Evolutionary conservation across 2,329 filamentous ascomycete species (phyloP).

Genomic region (Claviceps paspali): DNA sequence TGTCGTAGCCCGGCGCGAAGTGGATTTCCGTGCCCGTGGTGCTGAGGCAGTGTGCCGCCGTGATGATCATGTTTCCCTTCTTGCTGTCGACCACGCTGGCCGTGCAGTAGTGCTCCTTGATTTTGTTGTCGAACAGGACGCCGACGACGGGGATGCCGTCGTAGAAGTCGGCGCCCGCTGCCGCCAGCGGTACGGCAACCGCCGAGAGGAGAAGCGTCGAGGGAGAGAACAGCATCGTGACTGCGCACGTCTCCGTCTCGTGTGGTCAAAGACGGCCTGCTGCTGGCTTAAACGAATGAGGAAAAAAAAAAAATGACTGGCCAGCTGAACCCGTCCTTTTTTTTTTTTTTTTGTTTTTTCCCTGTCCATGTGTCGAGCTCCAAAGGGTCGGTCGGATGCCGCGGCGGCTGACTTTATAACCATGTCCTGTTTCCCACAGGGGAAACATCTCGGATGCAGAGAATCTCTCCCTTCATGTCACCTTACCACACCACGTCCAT

Average conservation of each 20-base stretch:
- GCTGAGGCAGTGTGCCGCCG: slow-evolving; percentile 6
- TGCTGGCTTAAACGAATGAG: too few relatives aligned
- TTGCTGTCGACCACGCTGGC: slow-evolving; percentile 6
- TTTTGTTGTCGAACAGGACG: slow-evolving; percentile 2
- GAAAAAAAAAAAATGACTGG: background rate
- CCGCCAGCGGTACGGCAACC: background rate
- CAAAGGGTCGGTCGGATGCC: too few relatives aligned
- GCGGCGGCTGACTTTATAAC: background rate
- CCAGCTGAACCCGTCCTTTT: too few relatives aligned
- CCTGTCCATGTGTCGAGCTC: too few relatives aligned
- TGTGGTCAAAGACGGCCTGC: too few relatives aligned
- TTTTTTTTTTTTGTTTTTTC: too few relatives aligned
- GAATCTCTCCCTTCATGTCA: too few relatives aligned
- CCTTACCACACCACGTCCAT: too few relatives aligned
- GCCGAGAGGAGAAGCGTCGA: background rate
- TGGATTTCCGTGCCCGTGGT: slow-evolving; percentile 3
- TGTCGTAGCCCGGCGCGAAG: slow-evolving; percentile 7
- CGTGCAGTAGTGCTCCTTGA: slow-evolving; percentile 5
- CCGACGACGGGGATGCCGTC: slow-evolving; percentile 6
- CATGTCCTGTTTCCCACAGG: background rate
- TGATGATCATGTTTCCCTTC: slow-evolving; percentile 6
- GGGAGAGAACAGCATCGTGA: too few relatives aligned
- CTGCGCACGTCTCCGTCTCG: too few relatives aligned
- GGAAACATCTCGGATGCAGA: background rate
- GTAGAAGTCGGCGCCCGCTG: slow-evolving; percentile 3